A percentile compares a stretch with the other conserved stretches of the same genome.
Evolutionary conservation across 805 yeast genomes (phyloP).

Genomic region (Komagataella pastoris): DNA sequence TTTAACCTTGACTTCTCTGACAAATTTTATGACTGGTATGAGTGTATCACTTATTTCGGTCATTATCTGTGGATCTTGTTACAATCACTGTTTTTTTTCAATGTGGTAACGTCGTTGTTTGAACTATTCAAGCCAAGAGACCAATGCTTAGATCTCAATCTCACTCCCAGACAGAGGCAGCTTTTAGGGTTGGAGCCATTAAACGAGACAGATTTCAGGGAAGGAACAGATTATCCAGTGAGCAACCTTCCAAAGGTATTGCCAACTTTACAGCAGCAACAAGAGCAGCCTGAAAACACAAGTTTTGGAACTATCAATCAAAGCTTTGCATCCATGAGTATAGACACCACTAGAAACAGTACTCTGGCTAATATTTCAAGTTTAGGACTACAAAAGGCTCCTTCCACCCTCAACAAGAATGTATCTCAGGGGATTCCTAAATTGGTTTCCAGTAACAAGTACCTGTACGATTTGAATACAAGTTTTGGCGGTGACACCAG

Average conservation of each 20-base stretch:
- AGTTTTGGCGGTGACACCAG: not conserved
- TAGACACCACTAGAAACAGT: not conserved
- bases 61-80: slow-evolving; percentile 6
- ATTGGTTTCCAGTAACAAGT: not conserved
- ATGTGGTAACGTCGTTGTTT: slow-evolving; percentile 15
- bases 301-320: not conserved
- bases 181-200: slow-evolving; percentile 26
- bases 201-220: not conserved
- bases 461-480: not conserved
- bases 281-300: not conserved
- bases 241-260: not conserved
- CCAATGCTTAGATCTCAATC: slow-evolving; percentile 36
- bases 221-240: not conserved
- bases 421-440: not conserved
- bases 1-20: slow-evolving; percentile 6
- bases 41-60: slow-evolving; percentile 7
- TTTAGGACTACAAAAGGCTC: not conserved
- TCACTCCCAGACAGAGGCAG: slow-evolving; percentile 29
- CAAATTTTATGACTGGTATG: not conserved
- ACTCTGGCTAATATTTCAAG: not conserved
- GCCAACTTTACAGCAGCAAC: not conserved
- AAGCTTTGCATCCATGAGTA: not conserved
- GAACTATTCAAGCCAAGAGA: slow-evolving; percentile 27
- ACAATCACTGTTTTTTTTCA: slow-evolving; percentile 11
- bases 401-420: not conserved